Evolutionary conservation across 345 rosid genomes (phyloP).

Genomic region (Citrus trifoliata): DNA sequence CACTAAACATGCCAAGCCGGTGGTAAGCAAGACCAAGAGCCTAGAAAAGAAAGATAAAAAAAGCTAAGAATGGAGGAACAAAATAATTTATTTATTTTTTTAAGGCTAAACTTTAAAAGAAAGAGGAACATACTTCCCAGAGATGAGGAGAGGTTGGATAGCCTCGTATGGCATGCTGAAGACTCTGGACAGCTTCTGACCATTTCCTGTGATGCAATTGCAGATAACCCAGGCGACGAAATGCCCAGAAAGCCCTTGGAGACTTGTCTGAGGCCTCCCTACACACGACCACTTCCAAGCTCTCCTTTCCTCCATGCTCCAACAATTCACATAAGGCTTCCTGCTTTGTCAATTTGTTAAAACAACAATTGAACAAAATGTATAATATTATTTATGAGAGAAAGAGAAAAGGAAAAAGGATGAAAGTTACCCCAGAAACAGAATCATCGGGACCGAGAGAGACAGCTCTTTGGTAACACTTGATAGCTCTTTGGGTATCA

Average conservation of each 20-base stretch:
- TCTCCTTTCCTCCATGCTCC: conserved; percentile 66
- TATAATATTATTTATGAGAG: neutral
- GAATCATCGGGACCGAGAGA: conserved; percentile 63
- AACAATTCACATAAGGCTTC: conserved; percentile 81
- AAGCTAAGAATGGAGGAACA: conserved; percentile 3
- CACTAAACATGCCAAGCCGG: conserved; percentile 91
- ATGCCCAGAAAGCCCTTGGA: conserved; percentile 96
- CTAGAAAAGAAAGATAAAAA: conserved; percentile 31
- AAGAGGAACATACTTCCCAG: conserved; percentile 71
- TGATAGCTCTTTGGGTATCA: conserved; percentile 72
- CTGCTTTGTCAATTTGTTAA: conserved; percentile 19
- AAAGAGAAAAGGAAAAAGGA: neutral
- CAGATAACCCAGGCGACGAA: conserved; percentile 72
- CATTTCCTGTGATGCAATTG: conserved; percentile 73
- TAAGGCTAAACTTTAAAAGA: neutral
- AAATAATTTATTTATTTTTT: neutral
- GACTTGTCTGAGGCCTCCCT: conserved; percentile 77
- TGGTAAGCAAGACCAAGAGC: conserved; percentile 94
- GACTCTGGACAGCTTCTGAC: conserved; percentile 89
- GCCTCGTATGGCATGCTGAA: conserved; percentile 94
- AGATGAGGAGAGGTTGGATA: conserved; percentile 73
- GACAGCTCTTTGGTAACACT: conserved; percentile 88
- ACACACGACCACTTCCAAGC: conserved; percentile 66
- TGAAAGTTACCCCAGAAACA: conserved; percentile 48
- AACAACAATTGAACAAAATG: neutral